Evolutionary conservation across 768 basidiomycete species (phyloP), one percentile per base, ranked within the genome.

Genomic region (Pisolithus microcarpus): DNA sequence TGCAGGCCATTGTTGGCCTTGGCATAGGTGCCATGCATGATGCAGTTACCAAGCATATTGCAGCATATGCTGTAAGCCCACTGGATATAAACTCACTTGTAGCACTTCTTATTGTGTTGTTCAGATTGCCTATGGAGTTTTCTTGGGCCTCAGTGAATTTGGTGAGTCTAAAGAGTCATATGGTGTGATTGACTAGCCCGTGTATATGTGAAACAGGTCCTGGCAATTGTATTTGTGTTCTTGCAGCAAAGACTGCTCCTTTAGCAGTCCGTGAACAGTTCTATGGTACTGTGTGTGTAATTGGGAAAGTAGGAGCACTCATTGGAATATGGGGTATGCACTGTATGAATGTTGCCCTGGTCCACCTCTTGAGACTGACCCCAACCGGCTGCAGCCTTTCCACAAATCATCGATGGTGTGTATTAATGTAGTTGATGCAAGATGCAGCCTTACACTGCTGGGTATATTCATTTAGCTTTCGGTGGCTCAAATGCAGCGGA

Each of bases 111-210:
- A 10, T 57, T 37, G 42, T 7, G 45, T 7, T 38, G n/a, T 39
- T 43, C 50, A 82, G 80, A 81, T 94, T 34, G 71, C 95, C 7
- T 95, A 96, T 59, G 94, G 93, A 13, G 80, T 96, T 45, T 96
- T 96, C 78, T 64, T 94, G 59, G 82, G 80, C 60, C 85, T 92
- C 50, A 94, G 93, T 43, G 93, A 95, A 70, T 71, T 91, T 24
- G 90, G 88, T 75, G 51, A 30, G 72, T 61, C 38, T 55, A 31
- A 26, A 34, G 23, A 1, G n/a, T 24, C 10, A 30, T 34, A 71
- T 78, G 80, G 30, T 5, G 26, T 26, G 26, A n/a, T 26, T 26
- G 26, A 26, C 7, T 7, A 26, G 26, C 4, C 26, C 4, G 5
- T 6, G 1, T 26, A 26, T 3, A 26, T 26, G 7, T 26, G 7